Evolutionary conservation across 306 rosid species (phyloP), one percentile per base, ranked within the genome.

Genomic region (Ormosia semicastrata): DNA sequence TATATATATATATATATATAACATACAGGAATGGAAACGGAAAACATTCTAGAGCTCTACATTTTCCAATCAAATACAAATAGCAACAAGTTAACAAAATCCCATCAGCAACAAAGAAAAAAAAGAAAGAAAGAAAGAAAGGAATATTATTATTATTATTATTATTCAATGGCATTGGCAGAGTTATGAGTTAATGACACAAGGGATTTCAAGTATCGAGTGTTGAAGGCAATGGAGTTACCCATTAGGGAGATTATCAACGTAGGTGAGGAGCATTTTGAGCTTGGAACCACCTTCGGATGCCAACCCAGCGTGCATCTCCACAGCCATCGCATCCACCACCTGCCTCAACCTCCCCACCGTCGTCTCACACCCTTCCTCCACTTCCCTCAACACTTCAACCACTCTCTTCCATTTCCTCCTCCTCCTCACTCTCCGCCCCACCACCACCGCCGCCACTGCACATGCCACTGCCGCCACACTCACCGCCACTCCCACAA

Each of bases 281-380:
- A 93, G 97, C 88, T 91, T 93, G 37, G 98, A 93, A 71, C 98
- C 98, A 62, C 97, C 97, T 82, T 91, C 92, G 36, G 98, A 91
- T 46, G 98, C 97, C 79, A 91, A 85, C 8, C 98, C 98, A 36
- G 98, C 98, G 88, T 90, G 98, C 98, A 93, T 93, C 90, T 93
- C 98, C 30, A 93, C 94, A 0, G 92, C 94, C 97, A 93, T 90
- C 13, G 98, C 97, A 82, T 90, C 94, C 47, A 91, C 94, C 76
- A 93, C 97, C 66, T 91, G 97, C 66, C 81, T 85, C 77, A 93
- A 56, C 85, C 94, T 90, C 81, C 72, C 91, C 13, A 88, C 89
- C 1, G 83, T 72, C 29, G 89, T 87, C 4, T 90, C 92, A 40
- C 93, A 90, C 17, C 69, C 89, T 53, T 86, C 90, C 46, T 93